Evolutionary conservation across 2,329 filamentous ascomycete species (phyloP).

Genomic region (Verticillium nubilum): DNA sequence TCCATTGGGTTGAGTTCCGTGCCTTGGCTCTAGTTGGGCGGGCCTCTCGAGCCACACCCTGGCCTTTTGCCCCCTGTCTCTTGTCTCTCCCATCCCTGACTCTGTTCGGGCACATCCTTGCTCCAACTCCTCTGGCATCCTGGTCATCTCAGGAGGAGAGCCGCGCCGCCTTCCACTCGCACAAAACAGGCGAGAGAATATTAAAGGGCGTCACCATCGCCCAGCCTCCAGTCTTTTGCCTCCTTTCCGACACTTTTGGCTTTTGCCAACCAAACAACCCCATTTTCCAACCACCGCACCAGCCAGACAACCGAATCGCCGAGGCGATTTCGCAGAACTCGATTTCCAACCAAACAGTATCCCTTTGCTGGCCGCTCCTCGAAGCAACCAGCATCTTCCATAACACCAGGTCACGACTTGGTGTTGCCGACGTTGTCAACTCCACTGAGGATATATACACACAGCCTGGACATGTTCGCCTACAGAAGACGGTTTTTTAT

Average conservation of each 20-base stretch:
- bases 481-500: constrained; percentile 47
- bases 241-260: constrained; percentile 6
- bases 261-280: constrained; percentile 27
- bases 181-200: neutral
- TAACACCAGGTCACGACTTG: constrained; percentile 15
- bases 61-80: neutral
- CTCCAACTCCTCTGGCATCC: neutral
- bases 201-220: neutral
- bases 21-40: neutral
- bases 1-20: neutral
- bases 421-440: constrained; percentile 13
- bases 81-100: neutral
- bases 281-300: constrained; percentile 17
- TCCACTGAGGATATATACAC: constrained; percentile 27
- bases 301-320: constrained; percentile 3
- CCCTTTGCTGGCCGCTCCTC: constrained; percentile 16
- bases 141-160: neutral
- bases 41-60: neutral
- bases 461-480: constrained; percentile 47
- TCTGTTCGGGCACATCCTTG: neutral
- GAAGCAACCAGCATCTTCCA: constrained; percentile 23
- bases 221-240: neutral
- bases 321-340: neutral
- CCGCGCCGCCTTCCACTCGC: neutral
- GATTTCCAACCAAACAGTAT: neutral